Evolutionary conservation across 1,284 basidiomycete genomes (phyloP).

Genomic region (Apiotrichum laibachii): DNA sequence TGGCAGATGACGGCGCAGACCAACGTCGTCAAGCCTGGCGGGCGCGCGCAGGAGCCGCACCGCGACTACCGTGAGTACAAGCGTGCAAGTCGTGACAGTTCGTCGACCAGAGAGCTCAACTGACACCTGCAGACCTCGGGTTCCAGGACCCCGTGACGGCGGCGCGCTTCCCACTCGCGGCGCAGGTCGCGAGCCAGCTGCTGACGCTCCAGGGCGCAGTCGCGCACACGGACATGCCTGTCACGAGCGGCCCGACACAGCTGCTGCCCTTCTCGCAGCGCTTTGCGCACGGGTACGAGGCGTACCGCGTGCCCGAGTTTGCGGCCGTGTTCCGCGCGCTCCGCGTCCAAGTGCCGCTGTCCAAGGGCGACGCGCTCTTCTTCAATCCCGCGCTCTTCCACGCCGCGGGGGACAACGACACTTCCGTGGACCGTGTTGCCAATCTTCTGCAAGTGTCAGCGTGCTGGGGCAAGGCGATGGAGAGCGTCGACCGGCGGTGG

Average conservation of each 20-base stretch:
- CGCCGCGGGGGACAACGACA: constrained; percentile 21
- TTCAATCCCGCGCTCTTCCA: constrained; percentile 31
- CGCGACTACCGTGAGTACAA: constrained; percentile 19
- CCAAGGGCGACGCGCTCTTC: constrained; percentile 24
- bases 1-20: constrained; percentile 23
- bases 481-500: constrained; percentile 16
- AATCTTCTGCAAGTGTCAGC: constrained; percentile 25
- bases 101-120: neutral
- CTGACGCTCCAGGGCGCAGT: constrained; percentile 25
- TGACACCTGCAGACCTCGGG: constrained; percentile 4
- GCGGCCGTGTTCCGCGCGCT: constrained; percentile 4
- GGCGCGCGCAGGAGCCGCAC: constrained; percentile 21
- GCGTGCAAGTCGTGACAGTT: neutral
- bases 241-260: constrained; percentile 19
- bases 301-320: constrained; percentile 11
- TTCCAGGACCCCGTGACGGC: constrained; percentile 11
- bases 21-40: constrained; percentile 22
- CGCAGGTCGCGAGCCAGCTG: constrained; percentile 17
- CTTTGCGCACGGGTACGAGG: constrained; percentile 16
- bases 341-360: constrained; percentile 18
- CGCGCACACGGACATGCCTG: constrained; percentile 26
- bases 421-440: constrained; percentile 7
- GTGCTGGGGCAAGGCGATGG: constrained; percentile 24
- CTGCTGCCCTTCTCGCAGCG: constrained; percentile 22
- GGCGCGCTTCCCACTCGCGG: constrained; percentile 14